These are phyloP conservation scores for Puya raimondii DNA, from an alignment of 176 grass and related monocot genomes.

Conservation along the genomic window DNA sequence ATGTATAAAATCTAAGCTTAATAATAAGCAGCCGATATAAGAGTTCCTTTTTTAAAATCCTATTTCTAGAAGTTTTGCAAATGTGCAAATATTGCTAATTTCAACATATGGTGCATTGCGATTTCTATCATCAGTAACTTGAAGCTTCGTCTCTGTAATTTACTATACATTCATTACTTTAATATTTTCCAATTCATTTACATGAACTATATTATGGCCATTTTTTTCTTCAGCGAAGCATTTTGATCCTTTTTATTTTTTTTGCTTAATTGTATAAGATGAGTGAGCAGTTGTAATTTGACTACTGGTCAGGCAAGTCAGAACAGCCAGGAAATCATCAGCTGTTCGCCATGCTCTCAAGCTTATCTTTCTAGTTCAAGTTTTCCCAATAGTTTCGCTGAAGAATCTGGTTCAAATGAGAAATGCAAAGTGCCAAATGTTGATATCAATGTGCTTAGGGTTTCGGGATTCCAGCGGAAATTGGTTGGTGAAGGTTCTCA, in stretches of 20 bases:
- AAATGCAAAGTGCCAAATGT: slow-evolving; percentile 30
- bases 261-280: background rate
- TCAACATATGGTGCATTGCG: no score
- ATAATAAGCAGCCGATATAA: no score
- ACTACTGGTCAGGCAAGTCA: slow-evolving; percentile 14
- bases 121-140: no score
- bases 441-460: slow-evolving; percentile 14
- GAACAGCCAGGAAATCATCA: slow-evolving; percentile 1
- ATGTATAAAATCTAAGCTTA: no score
- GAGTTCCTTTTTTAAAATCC: no score
- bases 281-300: slow-evolving; percentile 8
- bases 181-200: no score
- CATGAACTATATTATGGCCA: background rate
- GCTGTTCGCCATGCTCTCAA: slow-evolving; percentile 39
- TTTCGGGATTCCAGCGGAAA: slow-evolving; percentile 29
- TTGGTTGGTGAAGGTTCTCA: slow-evolving; percentile 83
- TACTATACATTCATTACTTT: no score
- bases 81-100: no score
- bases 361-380: slow-evolving; percentile 23
- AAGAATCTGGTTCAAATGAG: slow-evolving; percentile 15
- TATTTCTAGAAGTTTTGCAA: no score
- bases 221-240: background rate
- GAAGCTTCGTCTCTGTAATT: no score
- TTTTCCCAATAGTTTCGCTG: slow-evolving; percentile 11
- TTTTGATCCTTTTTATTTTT: background rate